Percentiles rank a stretch among this genome's conserved stretches.
These are phyloP conservation scores for Alternaria sp. DNA, from an alignment of 2,329 filamentous ascomycete genomes.

Conservation along the genomic window DNA sequence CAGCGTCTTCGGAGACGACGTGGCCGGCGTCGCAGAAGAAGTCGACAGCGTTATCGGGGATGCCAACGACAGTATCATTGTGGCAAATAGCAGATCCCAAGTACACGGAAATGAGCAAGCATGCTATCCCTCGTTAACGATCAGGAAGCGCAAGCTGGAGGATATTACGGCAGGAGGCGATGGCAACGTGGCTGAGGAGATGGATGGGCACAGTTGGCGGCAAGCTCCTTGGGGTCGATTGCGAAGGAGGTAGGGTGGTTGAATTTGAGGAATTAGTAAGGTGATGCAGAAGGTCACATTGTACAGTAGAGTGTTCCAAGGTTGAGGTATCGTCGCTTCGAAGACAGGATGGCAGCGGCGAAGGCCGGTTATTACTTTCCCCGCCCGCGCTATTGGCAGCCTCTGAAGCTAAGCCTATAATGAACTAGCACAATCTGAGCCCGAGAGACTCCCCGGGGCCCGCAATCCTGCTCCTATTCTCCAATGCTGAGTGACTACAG, in stretches of 20 bases:
- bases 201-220: neutral
- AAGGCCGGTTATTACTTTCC: neutral
- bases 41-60: neutral
- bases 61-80: neutral
- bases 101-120: neutral
- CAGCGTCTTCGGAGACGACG: neutral
- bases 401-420: fast-evolving
- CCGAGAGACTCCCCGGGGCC: too few relatives aligned
- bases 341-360: neutral
- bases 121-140: neutral
- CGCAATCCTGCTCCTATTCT: fast-evolving
- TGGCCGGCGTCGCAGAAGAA: neutral
- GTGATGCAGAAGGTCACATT: neutral
- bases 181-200: neutral
- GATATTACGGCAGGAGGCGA: neutral
- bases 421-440: neutral
- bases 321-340: neutral
- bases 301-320: neutral
- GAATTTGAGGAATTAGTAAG: fast-evolving
- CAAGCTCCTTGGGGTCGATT: neutral
- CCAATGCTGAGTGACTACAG: neutral
- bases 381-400: neutral
- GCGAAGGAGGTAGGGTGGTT: neutral
- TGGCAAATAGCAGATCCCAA: too few relatives aligned
- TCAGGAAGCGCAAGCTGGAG: neutral